phyloP scores from a whole-genome alignment of 345 rosid species.

The Xanthoceras sorbifolium region DNA sequence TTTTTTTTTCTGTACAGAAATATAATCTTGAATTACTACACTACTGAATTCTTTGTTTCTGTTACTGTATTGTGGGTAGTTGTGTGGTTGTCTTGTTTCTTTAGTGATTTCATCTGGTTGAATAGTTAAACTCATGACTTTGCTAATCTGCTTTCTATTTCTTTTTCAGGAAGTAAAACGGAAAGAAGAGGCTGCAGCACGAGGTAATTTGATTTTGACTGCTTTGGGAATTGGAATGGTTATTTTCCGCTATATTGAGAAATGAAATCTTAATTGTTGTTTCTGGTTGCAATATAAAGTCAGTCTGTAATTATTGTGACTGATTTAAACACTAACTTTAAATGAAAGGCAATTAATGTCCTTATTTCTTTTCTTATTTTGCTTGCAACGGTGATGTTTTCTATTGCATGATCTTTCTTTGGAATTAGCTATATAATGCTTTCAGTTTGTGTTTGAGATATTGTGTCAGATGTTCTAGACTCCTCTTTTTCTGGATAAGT shows the following conservation, averaged over 20 bases:
- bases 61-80: neutral
- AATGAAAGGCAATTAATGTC: neutral
- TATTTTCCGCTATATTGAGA: neutral
- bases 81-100: neutral
- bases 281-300: neutral
- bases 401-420: neutral
- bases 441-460: neutral
- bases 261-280: neutral
- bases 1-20: neutral
- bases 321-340: neutral
- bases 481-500: neutral
- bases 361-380: neutral
- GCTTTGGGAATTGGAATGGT: constrained; percentile 8
- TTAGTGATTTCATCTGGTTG: neutral
- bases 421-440: neutral
- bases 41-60: neutral
- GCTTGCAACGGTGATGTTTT: neutral
- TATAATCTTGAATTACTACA: neutral
- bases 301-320: neutral
- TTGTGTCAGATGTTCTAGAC: neutral
- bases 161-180: constrained; percentile 69
- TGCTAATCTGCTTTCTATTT: constrained; percentile 19
- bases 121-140: neutral
- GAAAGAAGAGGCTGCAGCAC: constrained; percentile 94
- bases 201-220: constrained; percentile 52